These are phyloP conservation scores for Podospora sp. DNA, from an alignment of 495 filamentous ascomycete species.

Conservation along the genomic window DNA sequence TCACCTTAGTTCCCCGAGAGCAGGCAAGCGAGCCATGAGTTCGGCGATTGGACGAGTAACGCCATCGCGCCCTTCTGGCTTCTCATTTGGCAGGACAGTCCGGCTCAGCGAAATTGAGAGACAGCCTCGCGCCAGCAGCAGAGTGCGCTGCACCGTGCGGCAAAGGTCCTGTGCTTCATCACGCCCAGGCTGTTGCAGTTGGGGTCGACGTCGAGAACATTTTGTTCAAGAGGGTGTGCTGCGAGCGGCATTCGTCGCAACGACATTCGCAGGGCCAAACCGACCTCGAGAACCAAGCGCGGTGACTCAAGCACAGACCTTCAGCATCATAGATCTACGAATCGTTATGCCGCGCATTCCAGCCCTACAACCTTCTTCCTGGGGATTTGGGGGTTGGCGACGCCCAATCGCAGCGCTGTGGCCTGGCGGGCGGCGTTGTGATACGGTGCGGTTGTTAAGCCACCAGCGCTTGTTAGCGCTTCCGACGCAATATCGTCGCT, in stretches of 20 bases:
- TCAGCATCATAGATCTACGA: conserved; percentile 2
- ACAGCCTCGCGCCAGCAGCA: background rate
- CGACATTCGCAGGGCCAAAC: conserved; percentile 1
- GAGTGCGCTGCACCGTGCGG: background rate
- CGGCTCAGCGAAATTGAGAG: background rate
- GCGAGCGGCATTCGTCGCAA: background rate
- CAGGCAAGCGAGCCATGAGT: background rate
- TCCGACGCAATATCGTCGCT: background rate
- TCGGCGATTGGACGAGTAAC: conserved; percentile 1
- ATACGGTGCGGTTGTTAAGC: background rate
- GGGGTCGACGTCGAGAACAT: background rate
- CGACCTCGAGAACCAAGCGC: conserved; percentile 7
- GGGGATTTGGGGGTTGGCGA: background rate
- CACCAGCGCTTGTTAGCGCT: conserved; percentile 1
- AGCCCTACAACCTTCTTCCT: background rate
- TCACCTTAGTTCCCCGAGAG: background rate
- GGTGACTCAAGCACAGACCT: conserved; percentile 3
- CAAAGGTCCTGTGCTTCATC: background rate
- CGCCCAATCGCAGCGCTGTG: background rate
- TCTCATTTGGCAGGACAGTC: background rate
- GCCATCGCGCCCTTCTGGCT: background rate
- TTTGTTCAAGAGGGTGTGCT: background rate
- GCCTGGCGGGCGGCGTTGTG: background rate
- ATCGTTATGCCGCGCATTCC: conserved; percentile 7
- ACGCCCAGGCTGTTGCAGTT: background rate